Evolutionary conservation across 768 basidiomycete genomes (phyloP).

Genomic region (Coprinellus micaceus): DNA sequence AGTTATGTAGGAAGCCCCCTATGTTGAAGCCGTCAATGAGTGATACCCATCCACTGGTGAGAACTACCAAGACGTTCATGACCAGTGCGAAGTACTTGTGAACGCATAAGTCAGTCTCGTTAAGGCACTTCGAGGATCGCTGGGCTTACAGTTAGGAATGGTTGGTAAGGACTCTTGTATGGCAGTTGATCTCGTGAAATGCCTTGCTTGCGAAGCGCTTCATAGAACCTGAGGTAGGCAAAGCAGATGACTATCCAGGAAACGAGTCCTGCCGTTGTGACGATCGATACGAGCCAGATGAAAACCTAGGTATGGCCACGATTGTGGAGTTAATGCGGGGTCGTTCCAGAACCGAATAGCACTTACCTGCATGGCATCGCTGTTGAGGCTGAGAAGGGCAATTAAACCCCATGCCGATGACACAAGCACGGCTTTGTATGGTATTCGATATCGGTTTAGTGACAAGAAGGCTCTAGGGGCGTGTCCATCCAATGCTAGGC

Average conservation of each 20-base stretch:
- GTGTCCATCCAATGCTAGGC: constrained; percentile 36
- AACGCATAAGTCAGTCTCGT: neutral
- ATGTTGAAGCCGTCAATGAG: constrained; percentile 23
- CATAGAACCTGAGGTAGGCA: constrained; percentile 29
- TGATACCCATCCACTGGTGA: constrained; percentile 29
- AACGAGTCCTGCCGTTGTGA: constrained; percentile 30
- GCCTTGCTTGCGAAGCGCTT: constrained; percentile 25
- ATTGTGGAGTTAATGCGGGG: neutral
- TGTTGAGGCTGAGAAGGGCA: constrained; percentile 24
- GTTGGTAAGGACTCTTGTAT: constrained; percentile 43
- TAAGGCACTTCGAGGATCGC: neutral
- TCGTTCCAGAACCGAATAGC: too few relatives aligned
- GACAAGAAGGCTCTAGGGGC: constrained; percentile 30
- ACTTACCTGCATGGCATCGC: constrained; percentile 19
- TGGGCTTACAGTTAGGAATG: constrained; percentile 35
- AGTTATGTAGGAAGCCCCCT: constrained; percentile 24
- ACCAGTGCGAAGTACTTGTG: constrained; percentile 24
- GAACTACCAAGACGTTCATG: constrained; percentile 25
- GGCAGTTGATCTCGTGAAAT: constrained; percentile 29
- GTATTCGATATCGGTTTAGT: constrained; percentile 29
- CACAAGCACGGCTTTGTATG: constrained; percentile 24
- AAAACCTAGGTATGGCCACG: constrained; percentile 18
- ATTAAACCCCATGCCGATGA: constrained; percentile 25
- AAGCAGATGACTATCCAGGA: constrained; percentile 28
- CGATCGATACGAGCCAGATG: constrained; percentile 26